Percentiles rank a stretch among this genome's conserved stretches.
Conservation (phyloP, 2,329 filamentous ascomycete genomes). For the Cytospora chrysosperma region DNA sequence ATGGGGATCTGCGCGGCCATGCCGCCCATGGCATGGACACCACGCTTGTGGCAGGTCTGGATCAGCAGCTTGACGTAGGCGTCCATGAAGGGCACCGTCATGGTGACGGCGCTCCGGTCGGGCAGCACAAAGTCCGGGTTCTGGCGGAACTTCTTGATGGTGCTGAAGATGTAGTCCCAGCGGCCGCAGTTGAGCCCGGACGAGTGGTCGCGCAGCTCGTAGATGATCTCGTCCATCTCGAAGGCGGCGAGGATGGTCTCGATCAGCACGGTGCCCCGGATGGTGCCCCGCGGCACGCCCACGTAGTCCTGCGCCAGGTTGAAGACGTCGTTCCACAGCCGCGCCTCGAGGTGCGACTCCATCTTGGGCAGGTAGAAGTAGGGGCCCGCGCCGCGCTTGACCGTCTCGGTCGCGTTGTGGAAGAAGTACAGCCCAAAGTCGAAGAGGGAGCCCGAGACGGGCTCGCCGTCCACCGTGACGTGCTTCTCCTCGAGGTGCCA, state of each 20-base stretch:
- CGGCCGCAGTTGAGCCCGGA: slow-evolving; percentile 96
- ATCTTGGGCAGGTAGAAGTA: slow-evolving; percentile 99
- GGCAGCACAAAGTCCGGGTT: slow-evolving; percentile 92
- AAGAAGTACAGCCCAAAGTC: slow-evolving; percentile 99
- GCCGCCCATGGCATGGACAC: slow-evolving; percentile 98
- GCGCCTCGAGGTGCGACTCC: slow-evolving; percentile 95
- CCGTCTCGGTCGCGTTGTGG: slow-evolving; percentile 90
- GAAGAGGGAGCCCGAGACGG: slow-evolving; percentile 88
- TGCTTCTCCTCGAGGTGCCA: slow-evolving; percentile 99
- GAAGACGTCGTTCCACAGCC: slow-evolving; percentile 98
- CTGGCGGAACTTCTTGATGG: slow-evolving; percentile 98
- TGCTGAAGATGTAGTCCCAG: slow-evolving; percentile 99
- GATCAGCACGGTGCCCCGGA: slow-evolving; percentile 92
- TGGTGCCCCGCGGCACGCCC: slow-evolving; percentile 84
- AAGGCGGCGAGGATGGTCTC: slow-evolving; percentile 98
- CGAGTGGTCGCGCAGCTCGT: slow-evolving; percentile 95
- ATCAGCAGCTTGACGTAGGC: slow-evolving; percentile 94
- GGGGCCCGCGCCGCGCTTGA: slow-evolving; percentile 80
- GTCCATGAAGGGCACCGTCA: slow-evolving; percentile 98
- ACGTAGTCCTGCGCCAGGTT: slow-evolving; percentile 93
- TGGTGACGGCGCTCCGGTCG: slow-evolving; percentile 86
- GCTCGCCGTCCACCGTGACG: slow-evolving; percentile 90
- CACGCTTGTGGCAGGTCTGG: slow-evolving; percentile 94
- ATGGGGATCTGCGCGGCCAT: slow-evolving; percentile 99
- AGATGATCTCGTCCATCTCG: slow-evolving; percentile 99